A percentile compares a stretch with the other conserved stretches of the same genome.
Evolutionary conservation across 768 basidiomycete genomes (phyloP).

Genomic region (Leccinellum albellum): DNA sequence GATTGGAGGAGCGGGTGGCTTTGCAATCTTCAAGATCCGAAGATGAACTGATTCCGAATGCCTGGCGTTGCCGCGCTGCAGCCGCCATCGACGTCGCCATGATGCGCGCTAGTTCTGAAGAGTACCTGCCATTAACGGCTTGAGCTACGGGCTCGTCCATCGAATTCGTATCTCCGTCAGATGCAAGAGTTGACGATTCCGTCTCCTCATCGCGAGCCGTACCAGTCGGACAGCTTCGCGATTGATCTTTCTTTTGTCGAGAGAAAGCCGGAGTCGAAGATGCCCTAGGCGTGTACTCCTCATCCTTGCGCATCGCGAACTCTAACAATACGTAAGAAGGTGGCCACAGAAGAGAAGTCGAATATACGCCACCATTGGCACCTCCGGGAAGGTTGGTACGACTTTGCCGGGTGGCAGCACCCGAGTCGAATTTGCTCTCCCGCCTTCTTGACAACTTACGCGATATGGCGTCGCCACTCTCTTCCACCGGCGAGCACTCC

Average conservation of each 20-base stretch:
- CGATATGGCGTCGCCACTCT: conserved; percentile 5
- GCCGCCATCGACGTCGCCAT: conserved; percentile 30
- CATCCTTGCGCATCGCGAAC: conserved; percentile 2
- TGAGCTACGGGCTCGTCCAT: background rate
- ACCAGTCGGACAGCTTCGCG: background rate
- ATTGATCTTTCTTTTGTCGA: conserved; percentile 4
- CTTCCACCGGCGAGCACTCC: conserved; percentile 31
- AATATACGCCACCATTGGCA: conserved; percentile 12
- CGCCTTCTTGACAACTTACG: background rate
- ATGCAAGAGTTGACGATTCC: conserved; percentile 13
- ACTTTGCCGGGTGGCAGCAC: conserved; percentile 1
- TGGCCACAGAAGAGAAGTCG: background rate
- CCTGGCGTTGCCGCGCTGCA: conserved; percentile 44
- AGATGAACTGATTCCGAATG: conserved; percentile 51
- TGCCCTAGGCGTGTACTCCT: conserved; percentile 21
- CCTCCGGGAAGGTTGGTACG: background rate
- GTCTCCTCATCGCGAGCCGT: conserved; percentile 1
- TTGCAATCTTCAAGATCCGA: conserved; percentile 13
- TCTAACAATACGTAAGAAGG: conserved; percentile 14
- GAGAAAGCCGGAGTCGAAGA: conserved; percentile 2
- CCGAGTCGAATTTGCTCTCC: conserved; percentile 5
- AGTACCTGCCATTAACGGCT: conserved; percentile 34
- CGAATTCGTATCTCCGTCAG: conserved; percentile 15
- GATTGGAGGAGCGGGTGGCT: background rate
- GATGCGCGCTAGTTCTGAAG: conserved; percentile 55